These are phyloP conservation scores for Phytophthora podocarpi DNA, from an alignment of 352 stramenopile genomes.

Conservation along the genomic window DNA sequence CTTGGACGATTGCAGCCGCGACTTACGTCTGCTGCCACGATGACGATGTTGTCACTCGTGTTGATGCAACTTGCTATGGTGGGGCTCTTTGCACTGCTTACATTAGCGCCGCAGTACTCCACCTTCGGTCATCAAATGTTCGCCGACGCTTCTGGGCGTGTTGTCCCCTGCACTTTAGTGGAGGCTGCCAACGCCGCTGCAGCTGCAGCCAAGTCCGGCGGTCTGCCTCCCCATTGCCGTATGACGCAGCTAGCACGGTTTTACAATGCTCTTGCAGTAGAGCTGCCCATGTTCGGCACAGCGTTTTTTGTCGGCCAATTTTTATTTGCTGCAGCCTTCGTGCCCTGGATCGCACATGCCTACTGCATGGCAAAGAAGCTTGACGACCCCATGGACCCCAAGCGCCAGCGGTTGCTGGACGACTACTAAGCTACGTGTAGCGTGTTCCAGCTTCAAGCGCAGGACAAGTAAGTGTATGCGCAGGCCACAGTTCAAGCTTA, in stretches of 20 bases:
- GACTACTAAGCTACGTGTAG: constrained; percentile 51
- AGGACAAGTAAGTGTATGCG: not conserved
- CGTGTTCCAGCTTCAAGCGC: not conserved
- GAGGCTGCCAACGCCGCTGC: constrained; percentile 58
- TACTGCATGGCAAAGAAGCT: constrained; percentile 75
- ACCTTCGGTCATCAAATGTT: constrained; percentile 87
- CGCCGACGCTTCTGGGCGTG: constrained; percentile 44
- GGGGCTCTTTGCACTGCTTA: constrained; percentile 81
- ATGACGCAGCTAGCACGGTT: constrained; percentile 82
- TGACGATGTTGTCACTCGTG: constrained; percentile 79
- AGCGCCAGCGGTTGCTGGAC: constrained; percentile 67
- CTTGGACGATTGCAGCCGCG: constrained; percentile 73
- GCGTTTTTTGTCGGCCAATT: constrained; percentile 81
- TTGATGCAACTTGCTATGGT: constrained; percentile 86
- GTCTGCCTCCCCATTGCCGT: constrained; percentile 54
- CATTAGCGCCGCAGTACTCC: constrained; percentile 82
- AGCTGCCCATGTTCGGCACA: constrained; percentile 74
- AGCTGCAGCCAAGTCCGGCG: constrained; percentile 30
- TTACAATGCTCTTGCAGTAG: constrained; percentile 77
- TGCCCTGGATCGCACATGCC: constrained; percentile 78
- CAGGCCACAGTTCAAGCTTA: not conserved
- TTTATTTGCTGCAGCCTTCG: constrained; percentile 71
- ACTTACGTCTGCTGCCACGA: constrained; percentile 74
- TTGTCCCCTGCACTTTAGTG: constrained; percentile 68
- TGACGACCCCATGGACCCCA: constrained; percentile 66